Percentiles rank a stretch among this genome's conserved stretches.
These are phyloP conservation scores for Arthromyces matolae DNA, from an alignment of 768 basidiomycete species.

Conservation along the genomic window DNA sequence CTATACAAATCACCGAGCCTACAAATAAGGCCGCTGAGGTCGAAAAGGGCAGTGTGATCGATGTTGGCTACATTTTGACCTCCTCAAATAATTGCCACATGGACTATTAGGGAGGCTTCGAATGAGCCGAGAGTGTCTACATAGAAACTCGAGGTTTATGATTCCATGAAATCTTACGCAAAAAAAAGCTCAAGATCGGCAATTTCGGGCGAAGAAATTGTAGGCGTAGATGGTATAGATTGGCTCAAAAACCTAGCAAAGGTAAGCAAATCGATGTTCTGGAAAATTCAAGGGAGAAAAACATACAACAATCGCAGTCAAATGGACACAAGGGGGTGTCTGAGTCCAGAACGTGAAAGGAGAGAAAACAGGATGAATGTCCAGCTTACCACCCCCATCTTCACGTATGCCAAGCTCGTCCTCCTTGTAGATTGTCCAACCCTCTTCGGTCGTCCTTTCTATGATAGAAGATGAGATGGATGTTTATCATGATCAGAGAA, in stretches of 20 bases:
- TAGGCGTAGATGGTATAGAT: background rate
- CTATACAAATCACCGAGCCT: constrained; percentile 6
- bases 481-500: constrained; percentile 3
- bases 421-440: constrained; percentile 76
- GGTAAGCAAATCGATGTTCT: background rate
- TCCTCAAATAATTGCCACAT: constrained; percentile 38
- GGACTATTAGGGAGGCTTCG: constrained; percentile 50
- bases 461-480: constrained; percentile 33
- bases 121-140: constrained; percentile 39
- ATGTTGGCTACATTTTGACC: constrained; percentile 68
- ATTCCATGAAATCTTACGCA: constrained; percentile 20
- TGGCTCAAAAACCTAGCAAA: constrained; percentile 21
- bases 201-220: too few relatives aligned
- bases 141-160: background rate
- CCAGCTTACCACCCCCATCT: constrained; percentile 65
- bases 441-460: constrained; percentile 78
- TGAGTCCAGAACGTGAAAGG: constrained; percentile 33
- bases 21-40: constrained; percentile 3
- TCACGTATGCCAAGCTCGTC: constrained; percentile 71
- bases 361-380: constrained; percentile 5
- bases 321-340: constrained; percentile 85
- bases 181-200: too few relatives aligned
- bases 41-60: constrained; percentile 13
- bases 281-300: background rate
- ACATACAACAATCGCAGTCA: constrained; percentile 84